Base-by-base conservation (phyloP, 371 early-diverging fungal genomes). In the Parasitella parasitica region DNA sequence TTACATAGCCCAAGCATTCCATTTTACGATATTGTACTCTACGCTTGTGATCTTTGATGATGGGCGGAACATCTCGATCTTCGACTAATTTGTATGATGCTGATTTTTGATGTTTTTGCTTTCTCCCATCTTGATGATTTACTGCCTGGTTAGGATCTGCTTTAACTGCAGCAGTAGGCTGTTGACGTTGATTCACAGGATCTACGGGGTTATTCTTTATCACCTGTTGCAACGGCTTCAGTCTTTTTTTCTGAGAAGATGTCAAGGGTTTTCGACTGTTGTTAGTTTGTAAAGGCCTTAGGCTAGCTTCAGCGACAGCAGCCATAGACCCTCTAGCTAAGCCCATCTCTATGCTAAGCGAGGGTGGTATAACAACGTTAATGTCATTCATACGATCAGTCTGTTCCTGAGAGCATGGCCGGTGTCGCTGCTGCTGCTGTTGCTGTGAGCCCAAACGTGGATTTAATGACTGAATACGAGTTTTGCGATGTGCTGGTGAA, bases 1-100 rank as follows among this genome's bases (percentile, higher is more conserved):
- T 59, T 65, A 66, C 66, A 24, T 8, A n/a, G 7, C 66, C 66
- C 27, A 66, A 24, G 30, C 32, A 57, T 18, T 57, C 57, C 11
- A 35, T 7, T 36, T 66, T 66, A n/a, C 26, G 51, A 28, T 61
- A 66, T 26, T 37, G 22, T 12, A 24, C 12, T 5, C 20, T 41
- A 7, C 53, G 61, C 27, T 51, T 51, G 9, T 11, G 16, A 61
- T 66, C 66, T 28, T 43, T 52, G 20, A 66, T 59, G 5, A 61
- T 46, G 0, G 8, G 11, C n/a, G 66, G 66, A 20, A 66, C 52
- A 11, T 55, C 50, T 41, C 49, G 30, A 50, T 65, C 66, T 16
- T 59, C 38, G 2, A 65, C 66, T 13, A 65, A 51, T 27, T 56
- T 49, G 26, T 63, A 63, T 2, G 20, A 11, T 9, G 43, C 32